These are phyloP conservation scores for Pezicula radicicola DNA, from an alignment of 2,329 filamentous ascomycete genomes.

Conservation along the genomic window DNA sequence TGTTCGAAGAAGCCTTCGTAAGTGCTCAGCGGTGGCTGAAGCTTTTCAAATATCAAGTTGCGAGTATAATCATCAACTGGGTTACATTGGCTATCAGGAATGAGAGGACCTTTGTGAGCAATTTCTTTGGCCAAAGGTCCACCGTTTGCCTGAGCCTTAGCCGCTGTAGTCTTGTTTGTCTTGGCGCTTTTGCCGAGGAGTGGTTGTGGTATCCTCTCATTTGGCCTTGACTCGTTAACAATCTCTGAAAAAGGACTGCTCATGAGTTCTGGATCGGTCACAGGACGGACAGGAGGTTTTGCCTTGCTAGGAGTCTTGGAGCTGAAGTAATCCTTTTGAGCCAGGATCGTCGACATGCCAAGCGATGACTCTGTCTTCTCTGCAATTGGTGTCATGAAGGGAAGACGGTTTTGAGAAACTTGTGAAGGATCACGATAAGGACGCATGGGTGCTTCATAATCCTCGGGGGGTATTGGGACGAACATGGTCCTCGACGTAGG, in stretches of 20 bases:
- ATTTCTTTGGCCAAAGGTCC: constrained; percentile 34
- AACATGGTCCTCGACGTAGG: constrained; percentile 56
- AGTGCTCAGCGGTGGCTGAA: constrained; percentile 68
- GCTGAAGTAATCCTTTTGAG: constrained; percentile 55
- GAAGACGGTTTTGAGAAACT: constrained; percentile 84
- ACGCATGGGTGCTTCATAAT: constrained; percentile 75
- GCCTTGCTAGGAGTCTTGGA: constrained; percentile 75
- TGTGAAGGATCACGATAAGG: constrained; percentile 79
- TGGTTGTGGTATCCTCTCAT: constrained; percentile 49
- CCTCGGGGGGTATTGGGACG: constrained; percentile 78
- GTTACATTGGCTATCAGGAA: constrained; percentile 83
- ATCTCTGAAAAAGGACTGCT: constrained; percentile 74
- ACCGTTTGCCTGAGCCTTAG: constrained; percentile 28
- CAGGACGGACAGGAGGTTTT: constrained; percentile 22
- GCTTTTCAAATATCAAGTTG: constrained; percentile 68
- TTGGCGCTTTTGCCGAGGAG: constrained; percentile 46
- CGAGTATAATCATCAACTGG: constrained; percentile 78
- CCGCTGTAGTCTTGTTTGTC: constrained; percentile 31
- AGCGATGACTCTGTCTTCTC: constrained; percentile 91
- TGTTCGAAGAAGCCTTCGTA: constrained; percentile 83
- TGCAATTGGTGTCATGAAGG: constrained; percentile 98
- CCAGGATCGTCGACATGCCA: constrained; percentile 57
- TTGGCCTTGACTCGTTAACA: constrained; percentile 47
- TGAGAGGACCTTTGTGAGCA: constrained; percentile 64
- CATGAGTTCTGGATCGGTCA: constrained; percentile 32